A percentile compares a stretch with the other conserved stretches of the same genome.
Conservation (phyloP, 805 yeast genomes). For the Groenewaldozyma tartarivorans region DNA sequence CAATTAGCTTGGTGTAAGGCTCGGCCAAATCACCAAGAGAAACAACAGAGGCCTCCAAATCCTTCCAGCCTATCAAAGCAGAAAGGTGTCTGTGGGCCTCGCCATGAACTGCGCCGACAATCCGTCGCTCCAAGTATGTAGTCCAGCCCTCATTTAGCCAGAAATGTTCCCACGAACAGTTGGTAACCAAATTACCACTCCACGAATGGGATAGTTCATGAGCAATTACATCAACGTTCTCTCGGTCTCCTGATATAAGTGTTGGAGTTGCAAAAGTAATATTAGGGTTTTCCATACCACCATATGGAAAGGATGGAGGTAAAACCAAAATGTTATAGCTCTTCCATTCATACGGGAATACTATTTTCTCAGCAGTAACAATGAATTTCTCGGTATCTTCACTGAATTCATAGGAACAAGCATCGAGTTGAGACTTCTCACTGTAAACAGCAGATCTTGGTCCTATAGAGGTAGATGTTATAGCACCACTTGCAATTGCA, state of each 20-base stretch:
- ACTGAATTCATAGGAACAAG: conserved; percentile 71
- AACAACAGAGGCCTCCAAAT: conserved; percentile 54
- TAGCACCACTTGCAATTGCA: conserved; percentile 78
- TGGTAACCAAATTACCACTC: conserved; percentile 87
- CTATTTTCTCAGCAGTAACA: conserved; percentile 62
- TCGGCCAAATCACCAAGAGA: conserved; percentile 48
- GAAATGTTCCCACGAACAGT: conserved; percentile 86
- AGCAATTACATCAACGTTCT: conserved; percentile 82
- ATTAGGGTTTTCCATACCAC: conserved; percentile 94
- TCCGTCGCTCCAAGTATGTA: conserved; percentile 80
- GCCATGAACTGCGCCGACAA: conserved; percentile 69
- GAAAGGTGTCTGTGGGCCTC: conserved; percentile 69
- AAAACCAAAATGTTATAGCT: conserved; percentile 72
- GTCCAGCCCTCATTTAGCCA: conserved; percentile 98
- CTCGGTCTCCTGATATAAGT: conserved; percentile 70
- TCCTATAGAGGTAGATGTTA: conserved; percentile 58
- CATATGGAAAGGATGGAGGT: conserved; percentile 74
- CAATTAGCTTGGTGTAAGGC: conserved; percentile 52
- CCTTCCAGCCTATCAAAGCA: conserved; percentile 85
- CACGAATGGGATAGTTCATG: conserved; percentile 91
- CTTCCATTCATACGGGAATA: conserved; percentile 77
- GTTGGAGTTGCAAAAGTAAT: conserved; percentile 89
- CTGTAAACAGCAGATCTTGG: conserved; percentile 79
- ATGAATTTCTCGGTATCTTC: conserved; percentile 70
- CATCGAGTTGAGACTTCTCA: conserved; percentile 59